Base-by-base conservation (phyloP, 495 filamentous ascomycete species). In the Aspergillus mulundensis region DNA sequence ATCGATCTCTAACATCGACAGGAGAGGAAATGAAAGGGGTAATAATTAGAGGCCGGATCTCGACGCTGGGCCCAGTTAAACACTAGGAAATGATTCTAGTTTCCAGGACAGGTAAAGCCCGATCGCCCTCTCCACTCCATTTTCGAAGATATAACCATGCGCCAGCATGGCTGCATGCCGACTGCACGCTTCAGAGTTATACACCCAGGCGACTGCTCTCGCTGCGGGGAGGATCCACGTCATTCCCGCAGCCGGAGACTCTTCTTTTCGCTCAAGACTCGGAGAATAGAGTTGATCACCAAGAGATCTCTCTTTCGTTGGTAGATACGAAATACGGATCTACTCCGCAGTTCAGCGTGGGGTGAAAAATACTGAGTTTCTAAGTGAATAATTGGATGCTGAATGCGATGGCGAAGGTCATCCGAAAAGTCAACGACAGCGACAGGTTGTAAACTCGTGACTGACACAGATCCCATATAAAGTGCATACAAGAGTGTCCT, bases 401-500 rank as follows among this genome's bases (percentile, higher is more conserved):
- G 15, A 21, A 36, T 11, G 32, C 12, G 32, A 36, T 10, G 28
- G 28, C 28, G 28, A 20, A 5, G 16, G 14, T 7, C 21, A n/a
- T 49, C 53, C 19, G 40, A 41, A 46, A 41, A 25, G 43, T 43
- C 53, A 50, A 56, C 53, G 44, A 56, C 36, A 23, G 43, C 30
- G 19, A 38, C 47, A 39, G 25, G 25, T 8, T 28, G n/a, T n/a
- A n/a, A n/a, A 30, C 12, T 11, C 32, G 32, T 14, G 32, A 36
- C 7, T 38, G 34, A 40, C 38, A 40, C 32, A 40, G n/a, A 40
- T 38, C 34, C 34, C 28, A 30, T 30, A 5, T 30, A 51, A 53
- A n/a, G n/a, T n/a, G 36, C 38, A 61, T 65, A 59, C 59, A 62
- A 58, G 59, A 62, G 58, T 50, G 54, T 46, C 62, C 54, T 59